These are phyloP conservation scores for Calonectria multiphialidica DNA, from an alignment of 2,329 filamentous ascomycete species.

Conservation along the genomic window DNA sequence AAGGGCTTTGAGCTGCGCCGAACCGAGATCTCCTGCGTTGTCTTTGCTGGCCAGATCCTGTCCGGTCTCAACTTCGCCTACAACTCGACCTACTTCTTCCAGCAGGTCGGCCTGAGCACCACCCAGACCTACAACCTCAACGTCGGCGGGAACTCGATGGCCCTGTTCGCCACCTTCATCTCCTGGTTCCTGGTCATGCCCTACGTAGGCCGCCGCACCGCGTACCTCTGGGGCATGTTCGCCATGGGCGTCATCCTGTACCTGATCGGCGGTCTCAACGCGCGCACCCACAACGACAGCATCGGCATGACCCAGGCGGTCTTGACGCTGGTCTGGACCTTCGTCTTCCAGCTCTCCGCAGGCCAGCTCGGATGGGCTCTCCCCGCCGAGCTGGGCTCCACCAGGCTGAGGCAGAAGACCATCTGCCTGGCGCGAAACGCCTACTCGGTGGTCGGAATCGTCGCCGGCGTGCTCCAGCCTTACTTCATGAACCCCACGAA, in stretches of 20 bases:
- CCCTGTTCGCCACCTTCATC: conserved; percentile 55
- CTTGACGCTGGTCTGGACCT: conserved; percentile 50
- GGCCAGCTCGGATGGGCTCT: conserved; percentile 53
- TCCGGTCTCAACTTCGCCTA: conserved; percentile 53
- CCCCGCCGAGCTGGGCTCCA: conserved; percentile 47
- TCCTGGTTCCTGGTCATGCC: conserved; percentile 58
- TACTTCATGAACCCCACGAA: conserved; percentile 54
- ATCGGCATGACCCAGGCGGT: conserved; percentile 50
- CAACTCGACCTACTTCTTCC: conserved; percentile 57
- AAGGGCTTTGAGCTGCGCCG: conserved; percentile 54
- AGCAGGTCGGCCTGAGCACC: conserved; percentile 49
- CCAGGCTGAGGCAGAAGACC: conserved; percentile 47
- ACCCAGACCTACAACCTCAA: conserved; percentile 49
- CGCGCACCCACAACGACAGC: conserved; percentile 38
- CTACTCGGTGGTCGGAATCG: conserved; percentile 34
- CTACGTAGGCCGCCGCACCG: conserved; percentile 57
- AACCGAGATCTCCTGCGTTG: conserved; percentile 51
- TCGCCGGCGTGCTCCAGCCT: conserved; percentile 45
- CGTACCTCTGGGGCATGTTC: conserved; percentile 59
- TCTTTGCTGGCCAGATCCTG: conserved; percentile 51
- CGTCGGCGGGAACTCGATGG: conserved; percentile 55
- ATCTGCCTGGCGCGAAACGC: conserved; percentile 47
- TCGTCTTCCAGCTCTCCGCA: conserved; percentile 51
- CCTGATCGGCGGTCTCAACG: conserved; percentile 57
- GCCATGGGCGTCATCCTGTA: conserved; percentile 53